Percentiles rank a stretch among this genome's conserved stretches.
phyloP scores from a whole-genome alignment of 1,284 basidiomycete species.

The Ganoderma leucocontextum region DNA sequence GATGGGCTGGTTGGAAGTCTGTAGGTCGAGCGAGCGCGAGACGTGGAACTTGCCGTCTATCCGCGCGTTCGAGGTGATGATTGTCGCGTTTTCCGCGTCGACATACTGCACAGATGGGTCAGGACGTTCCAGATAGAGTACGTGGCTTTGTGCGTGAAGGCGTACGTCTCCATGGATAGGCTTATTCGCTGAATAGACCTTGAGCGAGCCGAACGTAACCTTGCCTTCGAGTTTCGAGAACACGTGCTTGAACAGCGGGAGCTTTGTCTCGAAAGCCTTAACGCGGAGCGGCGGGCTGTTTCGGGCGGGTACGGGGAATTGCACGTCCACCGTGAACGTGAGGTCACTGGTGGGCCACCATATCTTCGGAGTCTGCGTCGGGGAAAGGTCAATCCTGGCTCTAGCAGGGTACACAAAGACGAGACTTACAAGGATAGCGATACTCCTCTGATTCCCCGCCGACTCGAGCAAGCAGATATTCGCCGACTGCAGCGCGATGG shows the following conservation, averaged over 20 bases:
- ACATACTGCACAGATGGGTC: slow-evolving; percentile 43
- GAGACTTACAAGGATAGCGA: slow-evolving; percentile 39
- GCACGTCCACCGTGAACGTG: slow-evolving; percentile 33
- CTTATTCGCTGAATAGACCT: slow-evolving; percentile 25
- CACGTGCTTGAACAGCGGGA: slow-evolving; percentile 33
- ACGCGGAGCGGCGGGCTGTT: slow-evolving; percentile 19
- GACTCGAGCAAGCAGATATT: slow-evolving; percentile 39
- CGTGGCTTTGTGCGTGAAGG: background rate
- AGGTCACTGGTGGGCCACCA: slow-evolving; percentile 21
- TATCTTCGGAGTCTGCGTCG: slow-evolving; percentile 28
- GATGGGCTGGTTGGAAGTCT: slow-evolving; percentile 50
- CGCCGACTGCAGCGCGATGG: slow-evolving; percentile 23
- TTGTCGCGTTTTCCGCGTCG: slow-evolving; percentile 37
- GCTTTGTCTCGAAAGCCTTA: slow-evolving; percentile 36
- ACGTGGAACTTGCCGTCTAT: slow-evolving; percentile 52
- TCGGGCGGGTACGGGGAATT: slow-evolving; percentile 23
- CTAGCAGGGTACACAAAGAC: background rate
- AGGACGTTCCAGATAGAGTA: background rate
- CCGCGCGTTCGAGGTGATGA: slow-evolving; percentile 46
- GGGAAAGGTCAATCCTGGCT: background rate
- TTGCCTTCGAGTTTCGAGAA: slow-evolving; percentile 25
- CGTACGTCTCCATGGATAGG: slow-evolving; percentile 30
- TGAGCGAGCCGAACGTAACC: slow-evolving; percentile 31
- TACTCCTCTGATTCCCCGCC: slow-evolving; percentile 32
- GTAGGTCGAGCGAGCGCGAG: slow-evolving; percentile 45